Evolutionary conservation across 2,329 filamentous ascomycete species (phyloP).

Genomic region (Penicillium sp.): DNA sequence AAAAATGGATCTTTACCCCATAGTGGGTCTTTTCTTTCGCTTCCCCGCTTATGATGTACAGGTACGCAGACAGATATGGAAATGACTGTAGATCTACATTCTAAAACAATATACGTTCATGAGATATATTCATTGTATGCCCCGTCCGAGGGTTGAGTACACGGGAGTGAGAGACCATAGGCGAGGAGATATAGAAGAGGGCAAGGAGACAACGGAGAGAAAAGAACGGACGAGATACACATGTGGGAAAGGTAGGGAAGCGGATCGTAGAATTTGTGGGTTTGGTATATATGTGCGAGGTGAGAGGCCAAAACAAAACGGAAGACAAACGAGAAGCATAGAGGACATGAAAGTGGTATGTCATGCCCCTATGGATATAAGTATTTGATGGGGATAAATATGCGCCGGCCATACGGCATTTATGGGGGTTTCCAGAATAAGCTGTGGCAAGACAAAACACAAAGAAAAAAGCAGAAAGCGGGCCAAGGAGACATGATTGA

Average conservation of each 20-base stretch:
- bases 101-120: constrained; percentile 7
- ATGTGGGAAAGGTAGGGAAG: constrained; percentile 7
- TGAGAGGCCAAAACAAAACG: constrained; percentile 1
- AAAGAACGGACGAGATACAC: constrained; percentile 15
- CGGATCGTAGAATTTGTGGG: constrained; percentile 10
- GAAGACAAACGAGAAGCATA: constrained; percentile 4
- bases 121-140: constrained; percentile 20
- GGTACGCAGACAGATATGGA: not conserved
- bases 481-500: constrained; percentile 21
- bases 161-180: constrained; percentile 11
- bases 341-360: not conserved
- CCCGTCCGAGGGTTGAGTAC: constrained; percentile 17
- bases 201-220: not conserved
- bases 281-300: constrained; percentile 20
- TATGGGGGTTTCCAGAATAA: constrained; percentile 17
- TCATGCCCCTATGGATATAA: constrained; percentile 7
- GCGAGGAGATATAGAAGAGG: constrained; percentile 3
- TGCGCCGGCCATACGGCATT: constrained; percentile 20
- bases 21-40: not conserved
- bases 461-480: constrained; percentile 6
- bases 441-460: constrained; percentile 2
- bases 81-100: not conserved
- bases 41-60: constrained; percentile 2
- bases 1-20: not conserved
- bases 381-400: constrained; percentile 12